Conservation (phyloP, 306 rosid genomes). For the Dryas alaskensis region DNA sequence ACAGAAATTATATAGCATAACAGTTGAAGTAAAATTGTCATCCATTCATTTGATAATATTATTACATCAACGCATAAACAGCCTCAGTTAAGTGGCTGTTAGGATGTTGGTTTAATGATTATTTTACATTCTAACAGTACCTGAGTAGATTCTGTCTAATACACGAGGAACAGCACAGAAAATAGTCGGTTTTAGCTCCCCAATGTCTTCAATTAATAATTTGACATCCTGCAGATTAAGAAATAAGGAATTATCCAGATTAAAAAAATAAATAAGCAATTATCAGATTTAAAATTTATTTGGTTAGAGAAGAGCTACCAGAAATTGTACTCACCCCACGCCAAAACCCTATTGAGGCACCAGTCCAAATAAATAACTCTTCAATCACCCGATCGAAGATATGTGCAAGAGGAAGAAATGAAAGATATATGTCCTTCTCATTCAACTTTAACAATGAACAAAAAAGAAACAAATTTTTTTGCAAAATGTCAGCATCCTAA, state of each 20-base stretch:
- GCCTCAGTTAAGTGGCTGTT: neutral
- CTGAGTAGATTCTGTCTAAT: conserved; percentile 79
- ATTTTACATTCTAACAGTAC: conserved; percentile 29
- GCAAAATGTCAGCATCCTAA: conserved; percentile 25
- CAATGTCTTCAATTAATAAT: conserved; percentile 79
- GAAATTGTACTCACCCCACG: conserved; percentile 73
- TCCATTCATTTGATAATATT: neutral
- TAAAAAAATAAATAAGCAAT: neutral
- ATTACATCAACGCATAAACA: neutral
- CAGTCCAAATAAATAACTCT: conserved; percentile 81
- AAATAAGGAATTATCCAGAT: conserved; percentile 21
- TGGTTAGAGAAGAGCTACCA: conserved; percentile 1
- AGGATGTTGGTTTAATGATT: neutral
- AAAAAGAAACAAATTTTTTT: neutral
- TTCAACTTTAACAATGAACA: conserved; percentile 47
- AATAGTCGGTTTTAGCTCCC: conserved; percentile 82
- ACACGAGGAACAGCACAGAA: conserved; percentile 99
- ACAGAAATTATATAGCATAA: conserved; percentile 9
- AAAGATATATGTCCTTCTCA: conserved; percentile 69
- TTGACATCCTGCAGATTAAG: conserved; percentile 76
- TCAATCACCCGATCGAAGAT: conserved; percentile 93
- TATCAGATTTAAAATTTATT: conserved; percentile 21
- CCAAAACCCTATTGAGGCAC: conserved; percentile 97
- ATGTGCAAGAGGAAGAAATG: conserved; percentile 97
- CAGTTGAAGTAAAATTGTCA: neutral